Conservation (phyloP, 176 grass and related monocot species). For the Triticum turgidum region DNA sequence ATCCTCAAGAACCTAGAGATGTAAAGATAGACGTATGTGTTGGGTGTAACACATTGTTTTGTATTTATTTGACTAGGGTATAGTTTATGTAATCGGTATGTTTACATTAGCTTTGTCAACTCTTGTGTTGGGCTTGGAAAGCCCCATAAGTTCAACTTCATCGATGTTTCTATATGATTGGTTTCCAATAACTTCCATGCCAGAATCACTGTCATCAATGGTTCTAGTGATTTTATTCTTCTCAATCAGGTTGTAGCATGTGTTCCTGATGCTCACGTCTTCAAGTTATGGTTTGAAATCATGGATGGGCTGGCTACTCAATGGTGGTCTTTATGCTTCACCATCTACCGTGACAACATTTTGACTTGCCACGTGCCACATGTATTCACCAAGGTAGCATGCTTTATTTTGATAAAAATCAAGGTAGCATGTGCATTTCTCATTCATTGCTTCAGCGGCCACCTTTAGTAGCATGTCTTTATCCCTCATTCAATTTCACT, state of each 20-base stretch:
- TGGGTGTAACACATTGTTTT: not conserved
- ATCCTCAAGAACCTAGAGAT: not conserved
- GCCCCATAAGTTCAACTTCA: no score
- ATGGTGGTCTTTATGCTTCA: not conserved
- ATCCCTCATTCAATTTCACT: not conserved
- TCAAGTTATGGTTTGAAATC: constrained; percentile 20
- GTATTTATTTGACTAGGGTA: not conserved
- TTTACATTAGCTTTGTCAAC: no score
- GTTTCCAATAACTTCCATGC: no score
- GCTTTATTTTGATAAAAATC: no score
- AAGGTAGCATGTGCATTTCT: no score
- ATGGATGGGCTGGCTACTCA: constrained; percentile 4
- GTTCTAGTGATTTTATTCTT: not conserved
- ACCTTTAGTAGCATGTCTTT: not conserved
- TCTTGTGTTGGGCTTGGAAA: no score
- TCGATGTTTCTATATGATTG: no score
- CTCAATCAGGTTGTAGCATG: constrained; percentile 7
- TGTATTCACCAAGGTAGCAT: constrained; percentile 4
- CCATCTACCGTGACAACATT: not conserved
- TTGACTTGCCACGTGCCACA: not conserved
- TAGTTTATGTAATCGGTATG: not conserved
- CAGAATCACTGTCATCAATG: no score
- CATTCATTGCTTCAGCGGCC: not conserved
- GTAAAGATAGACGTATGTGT: not conserved
- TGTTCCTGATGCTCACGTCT: constrained; percentile 23